Evolutionary conservation across 1,284 basidiomycete genomes (phyloP).

Genomic region (Takashimella tepidaria): DNA sequence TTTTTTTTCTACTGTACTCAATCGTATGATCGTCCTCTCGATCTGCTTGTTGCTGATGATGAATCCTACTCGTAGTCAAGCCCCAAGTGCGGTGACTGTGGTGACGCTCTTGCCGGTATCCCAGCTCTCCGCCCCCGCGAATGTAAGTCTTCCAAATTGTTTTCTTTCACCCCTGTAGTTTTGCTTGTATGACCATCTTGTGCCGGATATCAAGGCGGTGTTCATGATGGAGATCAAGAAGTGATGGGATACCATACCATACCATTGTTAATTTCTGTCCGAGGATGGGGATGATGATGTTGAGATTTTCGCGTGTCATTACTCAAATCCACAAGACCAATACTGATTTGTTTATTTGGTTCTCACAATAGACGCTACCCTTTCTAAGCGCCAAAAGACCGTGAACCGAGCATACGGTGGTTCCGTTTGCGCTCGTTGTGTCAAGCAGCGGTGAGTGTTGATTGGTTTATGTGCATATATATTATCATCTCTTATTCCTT

Average conservation of each 20-base stretch:
- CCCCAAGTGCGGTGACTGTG: constrained; percentile 98
- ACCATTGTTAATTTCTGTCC: too few species aligned
- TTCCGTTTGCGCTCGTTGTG: constrained; percentile 87
- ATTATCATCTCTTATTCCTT: neutral
- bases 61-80: constrained; percentile 50
- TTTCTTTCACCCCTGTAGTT: too few species aligned
- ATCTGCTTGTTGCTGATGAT: neutral
- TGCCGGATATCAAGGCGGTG: too few species aligned
- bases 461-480: constrained; percentile 1
- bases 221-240: too few species aligned
- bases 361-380: constrained; percentile 64
- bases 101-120: constrained; percentile 82
- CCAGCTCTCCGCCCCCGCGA: constrained; percentile 87
- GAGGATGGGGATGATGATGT: constrained; percentile 8
- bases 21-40: too few species aligned
- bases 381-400: constrained; percentile 93
- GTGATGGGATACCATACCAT: too few species aligned
- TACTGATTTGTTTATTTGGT: too few species aligned
- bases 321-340: too few species aligned
- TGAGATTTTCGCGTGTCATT: too few species aligned
- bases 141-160: too few species aligned
- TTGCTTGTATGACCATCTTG: too few species aligned
- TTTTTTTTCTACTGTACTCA: too few species aligned
- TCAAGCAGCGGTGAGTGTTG: constrained; percentile 72
- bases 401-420: constrained; percentile 92